These are phyloP conservation scores for Penicillium atrosanguineum DNA, from an alignment of 495 filamentous ascomycete species.

Conservation along the genomic window DNA sequence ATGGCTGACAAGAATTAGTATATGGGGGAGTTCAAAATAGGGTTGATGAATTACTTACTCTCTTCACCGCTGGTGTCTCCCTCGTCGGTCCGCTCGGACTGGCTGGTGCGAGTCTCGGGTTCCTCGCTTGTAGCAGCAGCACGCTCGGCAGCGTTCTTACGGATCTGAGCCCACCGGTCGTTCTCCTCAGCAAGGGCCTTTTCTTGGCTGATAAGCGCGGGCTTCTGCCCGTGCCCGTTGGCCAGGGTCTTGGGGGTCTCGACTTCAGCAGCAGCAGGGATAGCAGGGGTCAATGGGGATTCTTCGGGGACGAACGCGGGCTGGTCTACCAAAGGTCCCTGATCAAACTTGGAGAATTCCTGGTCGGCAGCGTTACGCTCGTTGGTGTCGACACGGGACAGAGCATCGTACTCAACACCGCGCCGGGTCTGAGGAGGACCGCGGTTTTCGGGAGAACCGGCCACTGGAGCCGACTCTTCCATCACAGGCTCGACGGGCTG, in stretches of 20 bases:
- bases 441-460: constrained; percentile 9
- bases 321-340: constrained; percentile 83
- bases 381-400: constrained; percentile 60
- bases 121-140: constrained; percentile 60
- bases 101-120: constrained; percentile 34
- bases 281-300: constrained; percentile 37
- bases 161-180: constrained; percentile 85
- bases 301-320: constrained; percentile 80
- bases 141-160: constrained; percentile 87
- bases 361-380: constrained; percentile 65
- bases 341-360: constrained; percentile 81
- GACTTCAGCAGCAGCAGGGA: constrained; percentile 6
- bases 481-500: constrained; percentile 21
- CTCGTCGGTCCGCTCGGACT: constrained; percentile 63
- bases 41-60: constrained; percentile 58
- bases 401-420: constrained; percentile 48
- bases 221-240: constrained; percentile 27
- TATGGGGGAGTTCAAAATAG: not conserved
- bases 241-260: constrained; percentile 19
- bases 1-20: constrained; percentile 57
- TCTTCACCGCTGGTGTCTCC: constrained; percentile 93
- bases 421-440: constrained; percentile 49
- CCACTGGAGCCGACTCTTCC: constrained; percentile 12
- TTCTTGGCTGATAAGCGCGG: constrained; percentile 23
- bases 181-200: constrained; percentile 17